Base-by-base conservation (phyloP, 2,329 filamentous ascomycete species). In the Onygenales sp. region DNA sequence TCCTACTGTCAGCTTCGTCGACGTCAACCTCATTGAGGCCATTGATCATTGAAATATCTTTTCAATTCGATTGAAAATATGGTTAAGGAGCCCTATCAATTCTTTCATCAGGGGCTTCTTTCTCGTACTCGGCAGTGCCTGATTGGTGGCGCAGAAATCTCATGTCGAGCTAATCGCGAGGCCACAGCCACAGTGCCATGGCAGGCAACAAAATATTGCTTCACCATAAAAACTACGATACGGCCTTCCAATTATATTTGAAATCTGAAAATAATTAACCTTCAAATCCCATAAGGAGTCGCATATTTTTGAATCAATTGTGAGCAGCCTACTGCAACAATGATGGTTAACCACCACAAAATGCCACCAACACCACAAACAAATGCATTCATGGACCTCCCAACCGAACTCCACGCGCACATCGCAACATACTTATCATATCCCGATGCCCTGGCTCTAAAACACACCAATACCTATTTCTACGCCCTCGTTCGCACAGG, bases 381-480 rank as follows among this genome's bases (percentile, higher is more conserved):
- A 8, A 42, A 17, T 17, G 13, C 54, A 17, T 62, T 84, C 36
- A 71, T 76, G 64, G 66, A 69, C 13, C 71, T 88, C 2, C 85
- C 85, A 2, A 73, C 81, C 0, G 85, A 88, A 61, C 73, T 88
- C n/a, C 85, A 87, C 59, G 65, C 85, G 1, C 74, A 81, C 49
- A 83, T 88, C 52, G 72, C 79, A 34, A 64, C 74, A 9, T 72
- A 80, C 52, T 79, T 88, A 54, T 77, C 77, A 34, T 88, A 88
- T 56, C 85, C 85, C 0, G 85, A 88, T 57, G 85, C 85, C 0
- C 75, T 88, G 1, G 84, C 84, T 0, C 70, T 88, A 13, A 87
- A 87, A 62, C 84, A 87, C 63, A 79, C 79, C 17, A 82, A 71
- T 62, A 76, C 77, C 54, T 75, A 85, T 62, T 84, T 88, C 65